A percentile compares a stretch with the other conserved stretches of the same genome.
These are phyloP conservation scores for Chlamydomonas reinhardtii DNA, from an alignment of 163 green algal species.

Conservation along the genomic window DNA sequence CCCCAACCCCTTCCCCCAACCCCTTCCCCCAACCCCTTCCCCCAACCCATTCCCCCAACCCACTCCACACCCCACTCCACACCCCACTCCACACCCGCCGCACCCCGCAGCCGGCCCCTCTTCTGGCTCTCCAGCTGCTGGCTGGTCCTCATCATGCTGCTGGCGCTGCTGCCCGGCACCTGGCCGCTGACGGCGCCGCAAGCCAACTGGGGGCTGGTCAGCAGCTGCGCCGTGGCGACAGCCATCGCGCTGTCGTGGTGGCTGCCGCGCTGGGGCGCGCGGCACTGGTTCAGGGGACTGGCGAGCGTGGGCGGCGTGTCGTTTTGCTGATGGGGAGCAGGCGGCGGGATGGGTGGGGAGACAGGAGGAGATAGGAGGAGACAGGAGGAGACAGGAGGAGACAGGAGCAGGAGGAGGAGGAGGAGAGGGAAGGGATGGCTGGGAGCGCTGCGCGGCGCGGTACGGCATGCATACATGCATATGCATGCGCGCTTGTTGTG, in stretches of 20 bases:
- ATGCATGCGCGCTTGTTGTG: no score
- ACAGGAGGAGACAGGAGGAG: no score
- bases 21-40: neutral
- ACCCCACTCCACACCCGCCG: no score
- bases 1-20: no score
- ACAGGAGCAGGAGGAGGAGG: no score
- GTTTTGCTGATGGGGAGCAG: neutral
- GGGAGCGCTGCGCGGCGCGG: no score
- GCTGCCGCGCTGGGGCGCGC: neutral
- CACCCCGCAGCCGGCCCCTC: neutral
- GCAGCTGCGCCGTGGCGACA: neutral
- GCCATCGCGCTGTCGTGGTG: neutral
- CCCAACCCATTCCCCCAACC: no score
- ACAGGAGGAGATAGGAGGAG: neutral
- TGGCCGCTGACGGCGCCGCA: neutral
- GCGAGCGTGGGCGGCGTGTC: neutral
- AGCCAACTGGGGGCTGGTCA: slow-evolving; percentile 18
- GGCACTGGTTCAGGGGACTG: slow-evolving; percentile 11
- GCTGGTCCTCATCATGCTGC: neutral
- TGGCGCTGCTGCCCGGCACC: neutral
- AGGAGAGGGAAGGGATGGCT: no score
- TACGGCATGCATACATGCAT: no score
- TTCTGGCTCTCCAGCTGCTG: neutral
- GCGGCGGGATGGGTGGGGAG: no score
- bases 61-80: no score